Percentiles rank a stretch among this genome's conserved stretches.
Conservation (phyloP, 257 asterid species). For the Apocynum venetum region DNA sequence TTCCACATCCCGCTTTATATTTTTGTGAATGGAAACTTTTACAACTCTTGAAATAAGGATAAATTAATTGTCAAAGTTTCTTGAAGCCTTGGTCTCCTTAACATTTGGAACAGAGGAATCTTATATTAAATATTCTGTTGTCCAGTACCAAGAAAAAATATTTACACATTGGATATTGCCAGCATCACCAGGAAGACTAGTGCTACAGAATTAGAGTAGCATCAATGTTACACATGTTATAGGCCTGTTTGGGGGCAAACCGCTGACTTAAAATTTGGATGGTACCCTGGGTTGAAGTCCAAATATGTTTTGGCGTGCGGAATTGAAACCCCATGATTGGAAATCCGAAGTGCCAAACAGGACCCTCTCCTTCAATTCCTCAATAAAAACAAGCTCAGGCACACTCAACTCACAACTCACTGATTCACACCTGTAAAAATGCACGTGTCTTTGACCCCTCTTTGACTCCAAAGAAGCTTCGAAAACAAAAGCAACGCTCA, state of each 20-base stretch:
- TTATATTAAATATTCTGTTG: no score
- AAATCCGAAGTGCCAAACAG: constrained; percentile 17
- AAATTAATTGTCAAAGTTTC: no score
- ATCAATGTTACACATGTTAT: neutral
- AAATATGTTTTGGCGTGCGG: constrained; percentile 8
- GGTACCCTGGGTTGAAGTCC: neutral
- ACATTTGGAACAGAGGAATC: no score
- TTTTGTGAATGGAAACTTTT: no score
- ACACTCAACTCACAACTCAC: neutral
- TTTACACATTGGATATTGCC: neutral
- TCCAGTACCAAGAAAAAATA: neutral
- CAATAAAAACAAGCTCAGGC: neutral
- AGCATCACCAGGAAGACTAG: neutral
- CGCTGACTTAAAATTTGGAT: constrained; percentile 3
- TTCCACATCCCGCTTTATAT: no score
- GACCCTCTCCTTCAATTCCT: constrained; percentile 1
- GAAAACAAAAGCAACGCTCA: constrained; percentile 19
- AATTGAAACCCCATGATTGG: constrained; percentile 9
- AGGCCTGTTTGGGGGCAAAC: constrained; percentile 10
- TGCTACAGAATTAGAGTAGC: neutral
- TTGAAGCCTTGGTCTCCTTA: no score
- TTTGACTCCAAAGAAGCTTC: constrained; percentile 48
- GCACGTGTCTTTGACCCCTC: constrained; percentile 45
- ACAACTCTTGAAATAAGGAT: no score
- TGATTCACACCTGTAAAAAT: constrained; percentile 7